phyloP scores from a whole-genome alignment of 1,284 basidiomycete genomes.

The Ganoderma boninense region DNA sequence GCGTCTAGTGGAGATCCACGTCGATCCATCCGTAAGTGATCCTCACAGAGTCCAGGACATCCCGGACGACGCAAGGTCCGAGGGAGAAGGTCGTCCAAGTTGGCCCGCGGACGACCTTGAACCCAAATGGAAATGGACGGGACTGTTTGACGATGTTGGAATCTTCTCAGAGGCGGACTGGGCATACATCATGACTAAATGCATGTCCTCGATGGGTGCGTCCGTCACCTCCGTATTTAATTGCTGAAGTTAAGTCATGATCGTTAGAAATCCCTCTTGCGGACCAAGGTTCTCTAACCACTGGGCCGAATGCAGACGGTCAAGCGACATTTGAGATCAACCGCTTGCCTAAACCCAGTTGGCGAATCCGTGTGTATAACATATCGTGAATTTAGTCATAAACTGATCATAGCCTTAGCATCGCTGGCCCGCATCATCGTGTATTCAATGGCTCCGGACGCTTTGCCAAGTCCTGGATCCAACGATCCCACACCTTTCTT shows the following conservation, averaged over 20 bases:
- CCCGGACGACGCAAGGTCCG: constrained; percentile 75
- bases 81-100: constrained; percentile 66
- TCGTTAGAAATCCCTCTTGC: constrained; percentile 72
- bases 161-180: constrained; percentile 92
- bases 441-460: constrained; percentile 89
- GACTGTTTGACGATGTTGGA: constrained; percentile 83
- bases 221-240: constrained; percentile 17
- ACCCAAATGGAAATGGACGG: constrained; percentile 61
- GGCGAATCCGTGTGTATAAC: constrained; percentile 68
- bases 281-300: constrained; percentile 75
- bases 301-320: constrained; percentile 73
- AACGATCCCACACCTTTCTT: constrained; percentile 66
- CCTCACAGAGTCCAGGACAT: constrained; percentile 69
- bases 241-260: background rate
- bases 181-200: constrained; percentile 92
- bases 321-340: constrained; percentile 73
- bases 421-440: constrained; percentile 90
- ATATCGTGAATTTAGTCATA: too few species aligned
- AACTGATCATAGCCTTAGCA: constrained; percentile 48
- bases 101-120: constrained; percentile 59
- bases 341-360: constrained; percentile 69
- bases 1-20: constrained; percentile 76
- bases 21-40: constrained; percentile 77
- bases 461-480: constrained; percentile 60
- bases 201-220: constrained; percentile 87